phyloP scores from a whole-genome alignment of 306 rosid genomes.

The Malus sieversii region DNA sequence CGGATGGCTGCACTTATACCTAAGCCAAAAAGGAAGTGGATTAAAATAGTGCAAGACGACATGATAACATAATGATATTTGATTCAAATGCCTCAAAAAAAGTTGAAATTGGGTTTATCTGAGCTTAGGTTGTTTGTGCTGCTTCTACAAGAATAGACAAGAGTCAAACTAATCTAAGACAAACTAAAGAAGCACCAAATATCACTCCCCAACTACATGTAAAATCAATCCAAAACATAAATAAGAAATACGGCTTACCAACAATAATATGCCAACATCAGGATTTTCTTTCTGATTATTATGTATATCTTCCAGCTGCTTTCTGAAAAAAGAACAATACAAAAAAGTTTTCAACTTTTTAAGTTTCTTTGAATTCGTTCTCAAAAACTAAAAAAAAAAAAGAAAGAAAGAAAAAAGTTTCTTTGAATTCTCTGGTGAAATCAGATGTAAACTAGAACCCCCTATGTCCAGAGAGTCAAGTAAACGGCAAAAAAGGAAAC shows the following conservation, averaged over 20 bases:
- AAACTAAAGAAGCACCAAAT: not conserved
- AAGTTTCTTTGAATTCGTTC: not conserved
- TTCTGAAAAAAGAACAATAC: constrained; percentile 54
- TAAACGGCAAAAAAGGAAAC: not conserved
- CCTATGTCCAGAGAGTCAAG: not conserved
- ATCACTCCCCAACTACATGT: not conserved
- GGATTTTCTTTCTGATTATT: constrained; percentile 78
- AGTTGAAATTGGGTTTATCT: not conserved
- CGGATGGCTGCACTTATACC: not conserved
- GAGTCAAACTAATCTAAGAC: not conserved
- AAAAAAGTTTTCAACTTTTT: not conserved
- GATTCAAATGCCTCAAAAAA: not conserved
- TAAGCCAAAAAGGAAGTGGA: not conserved
- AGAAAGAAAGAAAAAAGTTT: not conserved
- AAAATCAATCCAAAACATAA: constrained; percentile 5
- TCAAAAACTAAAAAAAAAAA: no score
- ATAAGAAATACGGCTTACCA: constrained; percentile 45
- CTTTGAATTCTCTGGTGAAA: not conserved
- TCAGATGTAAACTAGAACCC: not conserved
- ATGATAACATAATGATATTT: not conserved
- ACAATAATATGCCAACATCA: constrained; percentile 81
- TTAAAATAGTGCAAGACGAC: not conserved
- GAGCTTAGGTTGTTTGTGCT: not conserved
- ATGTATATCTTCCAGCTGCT: constrained; percentile 94
- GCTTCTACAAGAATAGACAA: not conserved